Conservation (phyloP, 1,139 yeast genomes). For the Suhomyces terraborum region DNA sequence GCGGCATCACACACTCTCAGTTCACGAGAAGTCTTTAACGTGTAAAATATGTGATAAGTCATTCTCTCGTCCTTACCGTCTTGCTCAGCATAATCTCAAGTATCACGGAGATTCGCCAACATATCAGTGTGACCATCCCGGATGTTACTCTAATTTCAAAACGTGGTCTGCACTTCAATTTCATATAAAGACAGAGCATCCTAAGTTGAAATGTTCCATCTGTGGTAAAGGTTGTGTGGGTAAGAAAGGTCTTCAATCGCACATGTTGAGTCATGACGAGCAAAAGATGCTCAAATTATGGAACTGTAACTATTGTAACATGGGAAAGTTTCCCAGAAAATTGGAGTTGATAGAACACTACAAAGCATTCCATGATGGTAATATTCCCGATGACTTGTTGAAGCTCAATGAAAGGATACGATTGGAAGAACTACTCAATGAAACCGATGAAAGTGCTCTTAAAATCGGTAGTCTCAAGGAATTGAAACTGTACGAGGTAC, state of each 20-base stretch:
- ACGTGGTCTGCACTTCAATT: constrained; percentile 78
- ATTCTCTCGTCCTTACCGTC: constrained; percentile 61
- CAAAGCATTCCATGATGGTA: constrained; percentile 43
- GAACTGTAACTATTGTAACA: constrained; percentile 58
- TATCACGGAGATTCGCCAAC: constrained; percentile 58
- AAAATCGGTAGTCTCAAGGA: constrained; percentile 8
- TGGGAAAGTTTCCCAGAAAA: constrained; percentile 39
- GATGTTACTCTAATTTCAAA: constrained; percentile 61
- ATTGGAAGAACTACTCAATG: constrained; percentile 25
- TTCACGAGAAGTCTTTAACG: constrained; percentile 56
- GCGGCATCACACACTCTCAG: constrained; percentile 66
- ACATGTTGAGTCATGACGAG: constrained; percentile 62
- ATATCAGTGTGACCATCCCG: constrained; percentile 63
- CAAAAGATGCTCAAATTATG: constrained; percentile 54
- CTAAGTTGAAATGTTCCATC: constrained; percentile 60
- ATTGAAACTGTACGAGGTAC: constrained; percentile 7
- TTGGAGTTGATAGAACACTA: constrained; percentile 45
- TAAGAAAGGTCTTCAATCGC: constrained; percentile 66
- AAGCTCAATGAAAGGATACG: constrained; percentile 28
- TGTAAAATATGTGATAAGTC: constrained; percentile 62
- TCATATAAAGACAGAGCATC: constrained; percentile 75
- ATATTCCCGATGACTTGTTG: constrained; percentile 38
- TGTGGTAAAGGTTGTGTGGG: constrained; percentile 82
- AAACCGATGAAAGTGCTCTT: constrained; percentile 15
- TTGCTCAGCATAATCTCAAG: constrained; percentile 62